Base-by-base conservation (phyloP, 768 basidiomycete genomes). In the Xerocomus brunneocitrinus region DNA sequence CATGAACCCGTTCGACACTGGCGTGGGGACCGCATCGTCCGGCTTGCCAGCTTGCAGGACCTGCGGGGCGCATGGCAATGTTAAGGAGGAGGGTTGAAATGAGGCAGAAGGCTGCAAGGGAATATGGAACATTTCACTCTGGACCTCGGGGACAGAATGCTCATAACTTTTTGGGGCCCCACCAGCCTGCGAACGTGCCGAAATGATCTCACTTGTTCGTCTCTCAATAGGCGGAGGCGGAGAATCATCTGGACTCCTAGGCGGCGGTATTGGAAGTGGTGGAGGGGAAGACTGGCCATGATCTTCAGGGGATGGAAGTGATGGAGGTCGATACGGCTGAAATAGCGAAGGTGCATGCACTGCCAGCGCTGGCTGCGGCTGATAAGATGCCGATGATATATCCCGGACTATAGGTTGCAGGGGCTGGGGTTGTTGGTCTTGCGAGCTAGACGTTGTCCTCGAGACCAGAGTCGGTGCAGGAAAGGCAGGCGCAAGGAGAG, bases 201-300 rank as follows among this genome's bases (percentile, higher is more conserved):
- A 57, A 28, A 67, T 57, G 8, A 68, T 68, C 50, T 67, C 66
- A 19, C 58, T 64, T 8, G 44, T 28, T n/a, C 67, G 64, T n/a
- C 25, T 58, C 32, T 64, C 64, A 10, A 68, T 62, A 13, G 56
- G 46, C 32, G 48, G 61, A 3, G 58, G 54, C 0, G 62, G 59
- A 28, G 53, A 61, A 47, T 64, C 57, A 35, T 68, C 66, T 14
- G 34, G 49, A 14, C 61, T 50, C 49, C 63, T 57, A 8, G 67
- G 67, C 1, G 67, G 67, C 1, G 69, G 67, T 43, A 69, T 49
- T 8, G 63, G 69, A 12, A 69, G 48, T 1, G 67, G 63, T 25
- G 67, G 67, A 16, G 67, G 67, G 10, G 67, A 69, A 43, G 31
- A 67, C 32, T 61, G 55, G 45, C 55, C 58, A 49, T 22, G 24